Evolutionary conservation across 2,329 filamentous ascomycete genomes (phyloP), one percentile per base, ranked within the genome.

Genomic region (Pestalotiopsis sp.): DNA sequence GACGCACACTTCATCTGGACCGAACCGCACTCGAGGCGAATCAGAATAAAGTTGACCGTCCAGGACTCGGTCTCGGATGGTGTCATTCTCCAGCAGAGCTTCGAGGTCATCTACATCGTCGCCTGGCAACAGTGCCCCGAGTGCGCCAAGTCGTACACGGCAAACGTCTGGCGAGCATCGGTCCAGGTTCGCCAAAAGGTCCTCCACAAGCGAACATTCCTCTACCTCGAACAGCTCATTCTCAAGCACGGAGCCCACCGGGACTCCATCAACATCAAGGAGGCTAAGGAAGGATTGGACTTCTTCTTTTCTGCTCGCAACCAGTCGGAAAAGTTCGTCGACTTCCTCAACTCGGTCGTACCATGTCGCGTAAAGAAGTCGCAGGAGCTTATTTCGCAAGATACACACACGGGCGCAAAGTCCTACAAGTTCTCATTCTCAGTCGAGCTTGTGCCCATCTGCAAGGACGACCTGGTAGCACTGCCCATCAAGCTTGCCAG

Each of bases 1-100:
- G 96, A 99, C 79, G 96, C 96, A 61, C 93, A 90, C 76, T 99
- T 98, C 79, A 93, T 98, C 78, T 99, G 96, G 96, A 99, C 96
- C 1, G 96, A 99, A 81, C 95, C 96, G 12, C 96, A 99, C 83
- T 98, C 95, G 75, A 88, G 94, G 77, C 87, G 96, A 79, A 88
- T 98, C 72, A 97, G 95, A 83, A 91, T 98, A 80, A 98, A 98
- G 85, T 91, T 99, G 80, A 98, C 96, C 0, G 91, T 98, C 62
- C 96, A 98, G 78, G 88, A 90, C 70, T 81, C 85, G 25, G 88
- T 91, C 2, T 86, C 87, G 65, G 88, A 90, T 67, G 89, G 89
- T 31, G 86, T 90, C 61, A 80, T 91, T 68, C 84, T 99, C 75
- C 96, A 99, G 82, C 96, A 99, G 82, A 92, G 90, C 65, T 98